Percentiles rank a stretch among this genome's conserved stretches.
Conservation (phyloP, 23 red algal species). For the Cyanidiococcus yangmingshanensis region DNA sequence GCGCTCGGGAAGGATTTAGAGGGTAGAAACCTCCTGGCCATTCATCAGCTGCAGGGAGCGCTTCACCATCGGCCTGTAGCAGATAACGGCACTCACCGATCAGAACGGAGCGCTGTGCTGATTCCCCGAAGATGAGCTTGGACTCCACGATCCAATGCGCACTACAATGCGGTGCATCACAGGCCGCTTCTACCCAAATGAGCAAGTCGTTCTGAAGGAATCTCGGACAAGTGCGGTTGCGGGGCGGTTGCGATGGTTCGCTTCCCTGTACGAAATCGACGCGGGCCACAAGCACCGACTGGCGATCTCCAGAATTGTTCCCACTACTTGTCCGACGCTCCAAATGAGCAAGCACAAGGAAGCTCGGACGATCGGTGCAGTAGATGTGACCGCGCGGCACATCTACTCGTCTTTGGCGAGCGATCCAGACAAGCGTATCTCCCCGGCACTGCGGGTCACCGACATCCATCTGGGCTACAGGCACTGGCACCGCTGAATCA, state of each 20-base stretch:
- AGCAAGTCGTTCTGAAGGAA: not conserved
- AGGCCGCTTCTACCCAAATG: not conserved
- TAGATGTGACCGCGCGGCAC: slow-evolving; percentile 20
- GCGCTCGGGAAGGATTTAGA: not conserved
- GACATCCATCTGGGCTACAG: not conserved
- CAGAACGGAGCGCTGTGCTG: not conserved
- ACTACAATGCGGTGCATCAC: not conserved
- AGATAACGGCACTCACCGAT: not conserved
- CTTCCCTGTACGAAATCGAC: not conserved
- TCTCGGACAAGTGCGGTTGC: not conserved
- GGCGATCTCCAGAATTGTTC: not conserved
- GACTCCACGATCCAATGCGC: not conserved
- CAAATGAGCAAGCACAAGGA: not conserved
- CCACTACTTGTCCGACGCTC: not conserved
- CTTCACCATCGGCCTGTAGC: not conserved
- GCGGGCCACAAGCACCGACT: not conserved
- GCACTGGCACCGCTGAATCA: not conserved
- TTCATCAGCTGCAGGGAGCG: not conserved
- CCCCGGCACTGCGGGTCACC: slow-evolving; percentile 12
- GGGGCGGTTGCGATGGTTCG: not conserved
- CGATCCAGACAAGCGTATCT: slow-evolving; percentile 6
- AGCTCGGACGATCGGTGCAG: slow-evolving; percentile 22
- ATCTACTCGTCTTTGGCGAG: not conserved
- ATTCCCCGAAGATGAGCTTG: not conserved
- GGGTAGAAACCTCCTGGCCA: not conserved